Base-by-base conservation (phyloP, 108 stramenopile species). In the Stephanodiscus minutulus region DNA sequence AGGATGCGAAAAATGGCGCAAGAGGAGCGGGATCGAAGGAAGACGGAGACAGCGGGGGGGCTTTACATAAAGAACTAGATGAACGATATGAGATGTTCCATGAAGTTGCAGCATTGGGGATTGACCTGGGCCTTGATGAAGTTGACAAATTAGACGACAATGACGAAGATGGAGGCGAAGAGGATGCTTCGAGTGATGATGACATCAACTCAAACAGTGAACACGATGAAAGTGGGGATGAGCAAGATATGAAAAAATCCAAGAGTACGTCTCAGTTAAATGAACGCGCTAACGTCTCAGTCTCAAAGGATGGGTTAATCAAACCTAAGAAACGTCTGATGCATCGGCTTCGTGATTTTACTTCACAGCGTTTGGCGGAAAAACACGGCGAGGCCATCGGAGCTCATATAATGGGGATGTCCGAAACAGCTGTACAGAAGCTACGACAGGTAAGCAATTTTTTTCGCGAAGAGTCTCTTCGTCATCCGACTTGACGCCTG, bases 301-400 rank as follows among this genome's bases (percentile, higher is more conserved):
- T 54, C 55, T 43, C 66, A 17, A 15, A 63, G 52, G 37, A 31
- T 53, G 52, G 52, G 52, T 31, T 67, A 55, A 55, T 64, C 39
- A 44, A 21, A 44, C 50, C 73, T 59, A 84, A 83, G 55, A 81
- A 76, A 59, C 74, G 78, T 15, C 31, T 66, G 22, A 81, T 88
- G 65, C 85, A 85, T 49, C 83, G 87, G 36, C 60, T 94, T 52
- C 62, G 66, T 43, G 90, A 94, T 28, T 90, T 94, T 59, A 79
- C 87, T 54, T 90, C 88, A 33, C 66, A 82, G 20, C 74, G 80
- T 47, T 81, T 94, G 78, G 88, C 90, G 18, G 76, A 90, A 44
- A 71, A 82, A 41, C 91, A 91, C 53, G 93, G 93, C 43, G 85
- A 90, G 21, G 93, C 93, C 27, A 68, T 94, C 17, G 85, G 71